These are phyloP conservation scores for Capsella bursapastoris DNA, from an alignment of 345 rosid species.

Conservation along the genomic window DNA sequence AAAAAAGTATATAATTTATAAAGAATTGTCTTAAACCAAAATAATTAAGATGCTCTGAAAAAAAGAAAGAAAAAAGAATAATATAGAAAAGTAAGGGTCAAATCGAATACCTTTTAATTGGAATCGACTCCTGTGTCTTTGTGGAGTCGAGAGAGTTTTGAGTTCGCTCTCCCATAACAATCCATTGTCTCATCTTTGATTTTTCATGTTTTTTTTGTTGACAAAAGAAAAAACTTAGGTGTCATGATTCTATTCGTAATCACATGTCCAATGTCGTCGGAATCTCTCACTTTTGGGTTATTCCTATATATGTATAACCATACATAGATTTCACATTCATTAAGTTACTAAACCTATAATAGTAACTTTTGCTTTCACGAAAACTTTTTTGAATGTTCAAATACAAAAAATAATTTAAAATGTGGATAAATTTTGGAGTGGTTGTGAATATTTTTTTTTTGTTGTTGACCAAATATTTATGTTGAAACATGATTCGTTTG, in stretches of 20 bases:
- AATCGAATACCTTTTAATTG: constrained; percentile 43
- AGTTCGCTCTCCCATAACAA: background rate
- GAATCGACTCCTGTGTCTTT: constrained; percentile 20
- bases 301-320: background rate
- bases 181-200: constrained; percentile 2
- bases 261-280: background rate
- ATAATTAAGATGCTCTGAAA: background rate
- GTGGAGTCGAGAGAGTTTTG: background rate
- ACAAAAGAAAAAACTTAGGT: background rate
- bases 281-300: background rate
- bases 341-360: background rate
- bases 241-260: background rate
- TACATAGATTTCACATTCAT: background rate
- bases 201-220: background rate
- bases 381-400: background rate
- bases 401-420: background rate
- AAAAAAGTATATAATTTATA: background rate
- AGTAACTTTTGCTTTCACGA: background rate
- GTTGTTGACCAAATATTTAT: background rate
- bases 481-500: background rate
- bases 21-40: background rate
- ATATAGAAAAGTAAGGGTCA: constrained; percentile 33
- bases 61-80: background rate
- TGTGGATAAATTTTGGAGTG: background rate
- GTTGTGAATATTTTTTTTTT: background rate